Percentiles rank a stretch among this genome's conserved stretches.
Conservation (phyloP, 257 asterid species). For the Echites panduratus region DNA sequence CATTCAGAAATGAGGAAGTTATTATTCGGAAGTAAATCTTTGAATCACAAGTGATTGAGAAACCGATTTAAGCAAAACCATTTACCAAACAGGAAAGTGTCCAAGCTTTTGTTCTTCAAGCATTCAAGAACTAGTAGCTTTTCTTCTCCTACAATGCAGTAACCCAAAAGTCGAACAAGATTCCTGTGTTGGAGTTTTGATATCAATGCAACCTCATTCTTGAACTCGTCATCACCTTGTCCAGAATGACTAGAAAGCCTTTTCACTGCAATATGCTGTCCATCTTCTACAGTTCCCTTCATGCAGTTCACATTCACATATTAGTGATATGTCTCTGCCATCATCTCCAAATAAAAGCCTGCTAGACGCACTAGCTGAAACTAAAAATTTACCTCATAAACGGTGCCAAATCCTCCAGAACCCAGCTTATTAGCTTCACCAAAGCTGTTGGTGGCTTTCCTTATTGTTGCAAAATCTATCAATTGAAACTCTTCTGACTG, state of each 20-base stretch:
- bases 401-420: conserved; percentile 30
- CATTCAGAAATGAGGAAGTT: neutral
- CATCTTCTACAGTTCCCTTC: conserved; percentile 21
- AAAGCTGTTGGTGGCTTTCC: conserved; percentile 23
- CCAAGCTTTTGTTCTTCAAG: conserved; percentile 29
- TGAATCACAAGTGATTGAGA: neutral
- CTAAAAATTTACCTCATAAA: conserved; percentile 34
- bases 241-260: conserved; percentile 28
- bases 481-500: conserved; percentile 18
- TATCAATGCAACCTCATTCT: conserved; percentile 23
- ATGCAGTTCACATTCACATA: no score
- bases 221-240: conserved; percentile 28
- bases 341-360: no score
- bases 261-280: conserved; percentile 27
- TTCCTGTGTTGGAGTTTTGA: conserved; percentile 31
- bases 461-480: conserved; percentile 18
- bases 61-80: neutral
- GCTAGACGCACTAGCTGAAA: no score
- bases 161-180: conserved; percentile 25
- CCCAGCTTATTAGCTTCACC: conserved; percentile 22
- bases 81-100: conserved; percentile 26
- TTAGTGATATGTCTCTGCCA: no score
- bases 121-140: conserved; percentile 19
- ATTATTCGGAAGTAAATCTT: neutral
- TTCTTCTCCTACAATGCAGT: conserved; percentile 28